A percentile compares a stretch with the other conserved stretches of the same genome.
phyloP scores from a whole-genome alignment of 2,329 filamentous ascomycete genomes.

The Talaromyces marneffei region DNA sequence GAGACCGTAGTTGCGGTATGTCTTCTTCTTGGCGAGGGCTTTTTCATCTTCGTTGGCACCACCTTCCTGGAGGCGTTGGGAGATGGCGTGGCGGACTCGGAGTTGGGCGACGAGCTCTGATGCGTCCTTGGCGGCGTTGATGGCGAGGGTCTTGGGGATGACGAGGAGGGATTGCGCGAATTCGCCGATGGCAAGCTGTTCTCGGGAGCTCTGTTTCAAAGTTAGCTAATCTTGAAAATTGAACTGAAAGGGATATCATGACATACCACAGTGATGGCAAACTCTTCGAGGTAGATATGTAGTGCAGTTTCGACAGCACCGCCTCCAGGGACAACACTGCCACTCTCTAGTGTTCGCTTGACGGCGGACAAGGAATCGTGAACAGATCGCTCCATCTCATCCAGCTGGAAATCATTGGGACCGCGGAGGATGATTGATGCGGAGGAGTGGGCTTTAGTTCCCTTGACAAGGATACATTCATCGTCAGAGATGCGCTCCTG shows the following conservation, averaged over 20 bases:
- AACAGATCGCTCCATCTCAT: constrained; percentile 98
- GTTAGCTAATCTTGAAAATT: not conserved
- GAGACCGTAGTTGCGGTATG: constrained; percentile 97
- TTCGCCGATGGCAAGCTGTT: constrained; percentile 96
- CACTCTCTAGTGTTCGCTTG: constrained; percentile 93
- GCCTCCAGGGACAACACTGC: constrained; percentile 91
- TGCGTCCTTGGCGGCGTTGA: constrained; percentile 95
- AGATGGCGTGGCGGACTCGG: constrained; percentile 86
- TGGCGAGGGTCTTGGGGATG: constrained; percentile 91
- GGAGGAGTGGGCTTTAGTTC: constrained; percentile 87
- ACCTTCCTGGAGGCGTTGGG: constrained; percentile 84
- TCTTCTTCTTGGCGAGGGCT: constrained; percentile 84
- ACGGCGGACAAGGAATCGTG: constrained; percentile 96
- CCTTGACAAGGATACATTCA: constrained; percentile 94
- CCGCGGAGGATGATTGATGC: constrained; percentile 95
- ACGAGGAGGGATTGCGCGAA: constrained; percentile 91
- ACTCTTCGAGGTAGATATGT: constrained; percentile 98
- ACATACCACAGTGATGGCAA: constrained; percentile 84
- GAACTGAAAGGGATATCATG: constrained; percentile 9
- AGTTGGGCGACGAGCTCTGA: constrained; percentile 94
- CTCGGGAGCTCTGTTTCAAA: constrained; percentile 63
- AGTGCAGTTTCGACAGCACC: constrained; percentile 97
- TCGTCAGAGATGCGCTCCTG: constrained; percentile 98
- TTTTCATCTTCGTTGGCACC: constrained; percentile 75
- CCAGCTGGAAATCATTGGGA: constrained; percentile 90